Conservation (phyloP, 345 rosid species). For the Dipteronia dyeriana region DNA sequence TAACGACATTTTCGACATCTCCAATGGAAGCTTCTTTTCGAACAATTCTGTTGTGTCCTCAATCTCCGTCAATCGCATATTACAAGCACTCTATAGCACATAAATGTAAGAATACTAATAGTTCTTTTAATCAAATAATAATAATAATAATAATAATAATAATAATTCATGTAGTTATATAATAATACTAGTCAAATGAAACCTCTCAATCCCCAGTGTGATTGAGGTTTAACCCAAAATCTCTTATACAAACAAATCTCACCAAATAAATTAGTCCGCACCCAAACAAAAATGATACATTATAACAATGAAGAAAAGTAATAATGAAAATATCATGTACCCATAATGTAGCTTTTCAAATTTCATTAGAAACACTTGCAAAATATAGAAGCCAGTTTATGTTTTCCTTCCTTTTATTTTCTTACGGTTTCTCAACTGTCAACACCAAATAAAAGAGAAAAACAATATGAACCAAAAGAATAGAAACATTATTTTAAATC, state of each 20-base stretch:
- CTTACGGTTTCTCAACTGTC: background rate
- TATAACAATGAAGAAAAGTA: background rate
- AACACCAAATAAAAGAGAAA: background rate
- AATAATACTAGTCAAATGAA: background rate
- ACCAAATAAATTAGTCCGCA: background rate
- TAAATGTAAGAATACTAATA: background rate
- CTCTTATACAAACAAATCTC: background rate
- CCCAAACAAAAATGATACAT: background rate
- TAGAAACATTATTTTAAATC: background rate
- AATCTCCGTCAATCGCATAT: constrained; percentile 83
- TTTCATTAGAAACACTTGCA: background rate
- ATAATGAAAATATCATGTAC: background rate
- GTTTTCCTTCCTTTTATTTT: background rate
- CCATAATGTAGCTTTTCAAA: background rate
- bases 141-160: background rate
- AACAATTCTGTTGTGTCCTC: constrained; percentile 78
- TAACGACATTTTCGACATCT: constrained; percentile 78
- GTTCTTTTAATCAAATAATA: background rate
- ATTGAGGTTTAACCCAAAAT: background rate
- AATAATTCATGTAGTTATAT: background rate
- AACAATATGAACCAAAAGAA: background rate
- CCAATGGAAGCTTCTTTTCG: constrained; percentile 79
- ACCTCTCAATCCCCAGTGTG: background rate
- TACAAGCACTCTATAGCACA: constrained; percentile 70
- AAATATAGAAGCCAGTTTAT: background rate